Conservation (phyloP, 352 stramenopile genomes). For the Blastocystis hominis region DNA sequence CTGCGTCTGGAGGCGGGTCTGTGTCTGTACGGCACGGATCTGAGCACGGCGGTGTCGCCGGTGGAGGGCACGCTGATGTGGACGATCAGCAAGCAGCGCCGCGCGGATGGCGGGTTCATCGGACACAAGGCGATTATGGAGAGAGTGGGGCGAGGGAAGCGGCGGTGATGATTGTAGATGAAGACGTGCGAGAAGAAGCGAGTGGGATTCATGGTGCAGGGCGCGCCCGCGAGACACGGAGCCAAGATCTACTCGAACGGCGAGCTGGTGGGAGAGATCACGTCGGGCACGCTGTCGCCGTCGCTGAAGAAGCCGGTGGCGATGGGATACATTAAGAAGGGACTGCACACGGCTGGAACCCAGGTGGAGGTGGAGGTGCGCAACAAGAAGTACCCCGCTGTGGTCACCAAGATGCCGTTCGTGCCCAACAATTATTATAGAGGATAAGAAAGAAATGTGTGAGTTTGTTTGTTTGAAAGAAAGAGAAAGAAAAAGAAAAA, state of each 20-base stretch:
- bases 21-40: conserved; percentile 95
- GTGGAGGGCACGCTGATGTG: conserved; percentile 84
- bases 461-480: neutral
- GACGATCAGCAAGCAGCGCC: conserved; percentile 72
- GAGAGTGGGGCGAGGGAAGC: conserved; percentile 79
- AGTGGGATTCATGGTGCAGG: conserved; percentile 86
- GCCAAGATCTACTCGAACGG: conserved; percentile 62
- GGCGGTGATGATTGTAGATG: conserved; percentile 84
- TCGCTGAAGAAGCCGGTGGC: conserved; percentile 87
- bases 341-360: conserved; percentile 78
- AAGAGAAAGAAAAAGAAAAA: no score
- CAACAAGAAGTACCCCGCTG: conserved; percentile 78
- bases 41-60: conserved; percentile 83
- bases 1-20: conserved; percentile 90
- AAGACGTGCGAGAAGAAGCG: conserved; percentile 83
- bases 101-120: conserved; percentile 80
- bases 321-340: conserved; percentile 93
- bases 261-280: conserved; percentile 77
- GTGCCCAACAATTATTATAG: conserved; percentile 87
- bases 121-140: conserved; percentile 84
- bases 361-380: conserved; percentile 84
- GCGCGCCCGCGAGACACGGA: conserved; percentile 80
- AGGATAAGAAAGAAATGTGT: conserved; percentile 56
- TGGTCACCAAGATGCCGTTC: conserved; percentile 95
- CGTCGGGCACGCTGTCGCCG: conserved; percentile 87